Base-by-base conservation (phyloP, 2,329 filamentous ascomycete genomes). In the Ophiostoma ulmi region DNA sequence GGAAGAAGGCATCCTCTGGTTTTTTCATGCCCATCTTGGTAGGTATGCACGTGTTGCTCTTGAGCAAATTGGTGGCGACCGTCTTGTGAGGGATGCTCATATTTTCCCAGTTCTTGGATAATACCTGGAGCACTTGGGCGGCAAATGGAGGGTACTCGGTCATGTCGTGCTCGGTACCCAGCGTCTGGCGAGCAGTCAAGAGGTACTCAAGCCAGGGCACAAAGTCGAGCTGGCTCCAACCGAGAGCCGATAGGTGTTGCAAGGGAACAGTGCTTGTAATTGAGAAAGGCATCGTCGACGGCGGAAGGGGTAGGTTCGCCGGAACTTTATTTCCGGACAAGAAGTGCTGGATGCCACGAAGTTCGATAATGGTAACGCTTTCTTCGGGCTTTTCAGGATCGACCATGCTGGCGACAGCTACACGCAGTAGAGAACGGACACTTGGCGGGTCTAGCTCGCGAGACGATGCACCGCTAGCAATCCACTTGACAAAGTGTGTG, bases 61-160 rank as follows among this genome's bases (percentile, higher is more conserved):
- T 86, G 3, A 98, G 81, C 5, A 93, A 80, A 20, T 86, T 82
- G 8, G 87, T 81, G 4, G 97, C 83, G 0, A 86, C 87, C 22
- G 85, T 83, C 78, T 90, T 95, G 2, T 90, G 89, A 2, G 82
- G 82, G 64, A 83, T 82, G 73, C 88, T 90, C 20, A 96, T 80
- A n/a, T 86, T 86, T 67, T 98, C 94, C 93, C 94, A 99, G 74
- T 91, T 89, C 77, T 94, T 97, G 1, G 94, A 97, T 26, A 97
- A 77, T 0, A 97, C 86, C 1, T 87, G 87, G 41, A 99, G 84
- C 11, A 97, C 86, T 74, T 92, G 89, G 0, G 88, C 84, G 8
- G 94, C 89, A 77, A 98, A 96, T 22, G 87, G 85, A 31, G 91
- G 80, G 0, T 89, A 91, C 70, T 84, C 86, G 0, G 90, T 91